Evolutionary conservation across 371 early-diverging fungal genomes (phyloP).

Genomic region (Choanephora cucurbitarum): DNA sequence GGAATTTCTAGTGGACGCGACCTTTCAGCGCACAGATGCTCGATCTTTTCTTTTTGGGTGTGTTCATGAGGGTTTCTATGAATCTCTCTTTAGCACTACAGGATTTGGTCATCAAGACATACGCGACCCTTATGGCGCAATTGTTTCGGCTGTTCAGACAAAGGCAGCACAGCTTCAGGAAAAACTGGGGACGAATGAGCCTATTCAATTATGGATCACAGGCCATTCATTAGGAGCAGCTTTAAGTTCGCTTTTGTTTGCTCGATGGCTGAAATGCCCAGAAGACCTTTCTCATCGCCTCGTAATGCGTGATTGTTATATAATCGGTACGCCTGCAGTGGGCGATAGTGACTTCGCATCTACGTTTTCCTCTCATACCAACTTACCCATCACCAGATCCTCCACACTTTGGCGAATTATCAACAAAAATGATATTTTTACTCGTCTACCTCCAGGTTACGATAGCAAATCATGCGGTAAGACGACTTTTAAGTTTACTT

Average conservation of each 20-base stretch:
- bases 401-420: slow-evolving; percentile 40
- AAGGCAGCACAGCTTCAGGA: slow-evolving; percentile 31
- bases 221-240: slow-evolving; percentile 58
- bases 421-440: slow-evolving; percentile 33
- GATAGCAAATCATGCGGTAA: slow-evolving; percentile 26
- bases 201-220: slow-evolving; percentile 53
- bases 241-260: slow-evolving; percentile 45
- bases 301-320: slow-evolving; percentile 42
- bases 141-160: slow-evolving; percentile 40
- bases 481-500: no score
- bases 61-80: slow-evolving; percentile 44
- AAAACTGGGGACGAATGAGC: slow-evolving; percentile 27
- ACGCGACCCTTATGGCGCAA: slow-evolving; percentile 47
- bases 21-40: slow-evolving; percentile 40
- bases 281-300: slow-evolving; percentile 26
- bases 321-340: slow-evolving; percentile 44
- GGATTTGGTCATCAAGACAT: slow-evolving; percentile 27
- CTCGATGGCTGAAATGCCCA: slow-evolving; percentile 42
- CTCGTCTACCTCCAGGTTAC: slow-evolving; percentile 34
- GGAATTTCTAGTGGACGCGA: slow-evolving; percentile 43
- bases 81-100: slow-evolving; percentile 31
- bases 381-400: slow-evolving; percentile 20
- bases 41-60: slow-evolving; percentile 35
- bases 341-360: slow-evolving; percentile 49
- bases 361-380: slow-evolving; percentile 31